Conservation (phyloP, 2,329 filamentous ascomycete genomes). For the Aotearoamyces nothofagi region DNA sequence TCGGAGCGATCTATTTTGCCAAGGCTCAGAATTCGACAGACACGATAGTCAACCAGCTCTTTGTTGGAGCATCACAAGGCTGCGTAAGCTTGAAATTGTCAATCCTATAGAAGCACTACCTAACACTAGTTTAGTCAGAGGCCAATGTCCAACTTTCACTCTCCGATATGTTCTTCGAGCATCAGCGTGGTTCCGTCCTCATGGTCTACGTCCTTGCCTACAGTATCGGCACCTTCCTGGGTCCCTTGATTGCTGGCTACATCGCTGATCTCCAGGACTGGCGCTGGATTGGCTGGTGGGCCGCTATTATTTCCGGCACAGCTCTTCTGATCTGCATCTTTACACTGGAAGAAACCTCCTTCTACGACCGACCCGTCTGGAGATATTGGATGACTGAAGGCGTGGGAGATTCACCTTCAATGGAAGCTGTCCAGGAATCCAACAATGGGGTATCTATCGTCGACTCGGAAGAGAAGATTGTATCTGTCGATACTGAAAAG, state of each 20-base stretch:
- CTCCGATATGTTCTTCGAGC: conserved; percentile 41
- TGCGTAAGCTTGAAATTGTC: too few species aligned
- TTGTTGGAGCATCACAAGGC: conserved; percentile 39
- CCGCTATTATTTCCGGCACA: conserved; percentile 30
- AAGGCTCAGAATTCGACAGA: conserved; percentile 25
- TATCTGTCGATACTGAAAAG: too few species aligned
- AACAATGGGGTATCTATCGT: conserved; percentile 5
- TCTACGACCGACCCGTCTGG: conserved; percentile 5
- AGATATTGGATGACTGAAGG: conserved; percentile 13
- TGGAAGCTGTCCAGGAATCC: conserved; percentile 6
- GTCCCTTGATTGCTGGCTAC: conserved; percentile 35
- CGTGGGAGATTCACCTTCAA: too few species aligned
- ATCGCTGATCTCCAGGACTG: conserved; percentile 32
- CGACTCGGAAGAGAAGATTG: too few species aligned
- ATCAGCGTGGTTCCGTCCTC: conserved; percentile 36
- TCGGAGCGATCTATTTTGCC: conserved; percentile 38
- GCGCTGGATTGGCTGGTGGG: conserved; percentile 38
- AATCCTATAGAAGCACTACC: too few species aligned
- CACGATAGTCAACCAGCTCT: conserved; percentile 38
- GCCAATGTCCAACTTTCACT: conserved; percentile 40
- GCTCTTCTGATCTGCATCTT: conserved; percentile 22
- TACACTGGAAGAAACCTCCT: conserved; percentile 13
- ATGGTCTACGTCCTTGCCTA: conserved; percentile 40
- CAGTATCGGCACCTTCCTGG: conserved; percentile 38
- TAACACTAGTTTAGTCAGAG: too few species aligned